phyloP scores from a whole-genome alignment of 2,329 filamentous ascomycete genomes.

The Colletotrichum viniferum region DNA sequence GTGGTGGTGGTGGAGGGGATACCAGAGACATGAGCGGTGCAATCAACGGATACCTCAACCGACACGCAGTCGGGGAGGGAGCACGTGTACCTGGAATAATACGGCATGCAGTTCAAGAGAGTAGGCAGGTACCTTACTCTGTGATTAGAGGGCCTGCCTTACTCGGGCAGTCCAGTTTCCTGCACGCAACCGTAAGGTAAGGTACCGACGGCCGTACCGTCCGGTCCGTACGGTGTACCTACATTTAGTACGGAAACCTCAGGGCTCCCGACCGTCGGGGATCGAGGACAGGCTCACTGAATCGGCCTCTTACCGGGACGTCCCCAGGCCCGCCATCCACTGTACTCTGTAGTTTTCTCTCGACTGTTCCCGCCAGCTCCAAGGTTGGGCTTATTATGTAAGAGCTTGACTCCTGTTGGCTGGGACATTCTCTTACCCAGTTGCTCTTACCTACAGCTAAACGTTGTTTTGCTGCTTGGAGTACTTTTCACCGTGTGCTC shows the following conservation, averaged over 20 bases:
- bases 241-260: not conserved
- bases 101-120: not conserved
- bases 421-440: not conserved
- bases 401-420: slow-evolving; percentile 22
- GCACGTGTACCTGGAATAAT: slow-evolving; percentile 12
- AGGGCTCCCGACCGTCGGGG: not conserved
- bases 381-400: slow-evolving; percentile 21
- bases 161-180: not conserved
- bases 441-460: slow-evolving; percentile 18
- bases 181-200: not conserved
- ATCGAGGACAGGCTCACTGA: slow-evolving; percentile 8
- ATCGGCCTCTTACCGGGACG: slow-evolving; percentile 1
- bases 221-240: not conserved
- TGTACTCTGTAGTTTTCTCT: not conserved
- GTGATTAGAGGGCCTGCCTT: not conserved
- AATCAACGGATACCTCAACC: not conserved
- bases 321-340: not conserved
- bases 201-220: not conserved
- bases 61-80: not conserved
- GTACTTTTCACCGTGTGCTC: not conserved
- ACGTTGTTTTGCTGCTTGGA: not conserved
- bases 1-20: not conserved
- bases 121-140: not conserved
- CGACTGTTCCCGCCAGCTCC: not conserved
- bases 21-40: not conserved